phyloP scores from a whole-genome alignment of 2,329 filamentous ascomycete species.

The Epichloe glyceriae region DNA sequence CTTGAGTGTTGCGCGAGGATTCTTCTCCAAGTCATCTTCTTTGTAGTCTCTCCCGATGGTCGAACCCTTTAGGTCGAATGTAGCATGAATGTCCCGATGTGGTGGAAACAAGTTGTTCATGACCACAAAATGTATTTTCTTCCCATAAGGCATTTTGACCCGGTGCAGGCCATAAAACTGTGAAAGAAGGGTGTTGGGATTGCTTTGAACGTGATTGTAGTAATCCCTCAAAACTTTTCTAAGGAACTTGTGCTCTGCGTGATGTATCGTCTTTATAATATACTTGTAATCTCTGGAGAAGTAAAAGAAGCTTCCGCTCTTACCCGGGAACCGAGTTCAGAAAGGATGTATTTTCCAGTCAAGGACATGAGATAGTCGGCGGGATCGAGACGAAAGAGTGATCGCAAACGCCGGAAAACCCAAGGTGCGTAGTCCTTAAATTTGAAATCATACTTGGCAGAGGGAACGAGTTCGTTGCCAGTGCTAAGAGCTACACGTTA shows the following conservation, averaged over 20 bases:
- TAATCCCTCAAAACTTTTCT: constrained; percentile 80
- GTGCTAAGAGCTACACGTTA: constrained; percentile 42
- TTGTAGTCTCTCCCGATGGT: constrained; percentile 85
- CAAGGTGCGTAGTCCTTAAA: constrained; percentile 99
- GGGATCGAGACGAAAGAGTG: constrained; percentile 81
- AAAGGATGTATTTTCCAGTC: constrained; percentile 96
- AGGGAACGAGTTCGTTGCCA: constrained; percentile 92
- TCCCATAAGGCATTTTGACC: constrained; percentile 95
- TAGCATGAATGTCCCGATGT: constrained; percentile 92
- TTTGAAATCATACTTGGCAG: constrained; percentile 99
- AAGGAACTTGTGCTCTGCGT: constrained; percentile 81
- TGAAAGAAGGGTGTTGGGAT: constrained; percentile 91
- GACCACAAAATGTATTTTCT: constrained; percentile 98
- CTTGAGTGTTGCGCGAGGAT: constrained; percentile 86
- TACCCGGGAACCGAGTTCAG: constrained; percentile 94
- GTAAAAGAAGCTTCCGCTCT: constrained; percentile 99
- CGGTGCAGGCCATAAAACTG: constrained; percentile 96
- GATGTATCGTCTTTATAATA: constrained; percentile 99
- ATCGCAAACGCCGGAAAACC: constrained; percentile 89
- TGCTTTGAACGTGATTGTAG: constrained; percentile 81
- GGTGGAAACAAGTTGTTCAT: constrained; percentile 99
- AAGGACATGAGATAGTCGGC: constrained; percentile 97
- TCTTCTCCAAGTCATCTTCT: constrained; percentile 76
- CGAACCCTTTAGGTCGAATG: constrained; percentile 93
- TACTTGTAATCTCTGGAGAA: constrained; percentile 99